Evolutionary conservation across 2,329 filamentous ascomycete species (phyloP).

Genomic region (Trichophyton simii): DNA sequence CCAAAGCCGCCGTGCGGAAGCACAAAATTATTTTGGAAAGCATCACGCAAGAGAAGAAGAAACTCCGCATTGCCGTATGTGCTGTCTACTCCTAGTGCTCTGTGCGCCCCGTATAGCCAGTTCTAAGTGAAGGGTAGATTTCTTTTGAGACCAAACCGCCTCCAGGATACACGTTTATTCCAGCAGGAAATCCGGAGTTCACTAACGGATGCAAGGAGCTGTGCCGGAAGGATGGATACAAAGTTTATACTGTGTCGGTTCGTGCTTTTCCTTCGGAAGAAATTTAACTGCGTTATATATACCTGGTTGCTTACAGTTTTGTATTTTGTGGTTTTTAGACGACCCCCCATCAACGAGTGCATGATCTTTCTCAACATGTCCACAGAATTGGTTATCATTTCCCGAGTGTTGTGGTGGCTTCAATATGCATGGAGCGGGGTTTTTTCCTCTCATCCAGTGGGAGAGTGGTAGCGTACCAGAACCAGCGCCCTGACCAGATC

Average conservation of each 20-base stretch:
- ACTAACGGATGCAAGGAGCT: constrained; percentile 49
- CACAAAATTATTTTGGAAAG: constrained; percentile 49
- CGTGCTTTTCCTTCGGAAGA: constrained; percentile 20
- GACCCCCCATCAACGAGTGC: constrained; percentile 37
- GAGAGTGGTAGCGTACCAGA: constrained; percentile 33
- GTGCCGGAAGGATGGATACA: constrained; percentile 42
- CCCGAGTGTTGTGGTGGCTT: constrained; percentile 45
- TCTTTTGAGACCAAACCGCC: constrained; percentile 45
- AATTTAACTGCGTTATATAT: neutral
- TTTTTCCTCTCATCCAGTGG: constrained; percentile 36
- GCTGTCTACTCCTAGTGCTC: constrained; percentile 1
- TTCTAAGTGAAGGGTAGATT: constrained; percentile 36
- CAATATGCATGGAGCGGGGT: constrained; percentile 40
- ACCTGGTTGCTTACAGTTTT: neutral
- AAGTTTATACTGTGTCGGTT: constrained; percentile 50
- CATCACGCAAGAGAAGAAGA: constrained; percentile 48
- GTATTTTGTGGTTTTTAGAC: constrained; percentile 24
- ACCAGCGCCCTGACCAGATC: constrained; percentile 17
- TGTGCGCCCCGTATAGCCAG: neutral
- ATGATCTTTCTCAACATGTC: constrained; percentile 47
- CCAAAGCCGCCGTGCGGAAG: constrained; percentile 27
- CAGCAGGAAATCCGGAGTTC: constrained; percentile 47
- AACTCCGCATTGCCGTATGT: constrained; percentile 42
- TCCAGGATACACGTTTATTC: constrained; percentile 49
- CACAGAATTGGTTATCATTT: constrained; percentile 53